Conservation (phyloP, 2,329 filamentous ascomycete genomes). For the Pseudonectria buxi region DNA sequence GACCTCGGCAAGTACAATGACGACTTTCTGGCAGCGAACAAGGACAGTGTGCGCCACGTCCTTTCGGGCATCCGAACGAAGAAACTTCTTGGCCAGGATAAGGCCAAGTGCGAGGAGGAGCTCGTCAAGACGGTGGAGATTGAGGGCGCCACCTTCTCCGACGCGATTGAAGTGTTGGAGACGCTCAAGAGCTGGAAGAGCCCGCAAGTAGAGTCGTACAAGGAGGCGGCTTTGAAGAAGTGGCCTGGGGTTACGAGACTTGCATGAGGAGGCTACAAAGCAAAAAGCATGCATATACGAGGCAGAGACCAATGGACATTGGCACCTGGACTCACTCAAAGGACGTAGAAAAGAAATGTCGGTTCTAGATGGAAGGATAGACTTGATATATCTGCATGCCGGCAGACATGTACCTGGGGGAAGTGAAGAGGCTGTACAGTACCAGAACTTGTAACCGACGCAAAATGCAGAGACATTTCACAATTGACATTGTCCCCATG, state of each 20-base stretch:
- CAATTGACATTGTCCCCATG: too few relatives aligned
- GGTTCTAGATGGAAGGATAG: too few relatives aligned
- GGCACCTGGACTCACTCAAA: neutral
- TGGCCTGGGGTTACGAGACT: conserved; percentile 46
- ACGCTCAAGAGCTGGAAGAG: conserved; percentile 45
- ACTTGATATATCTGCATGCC: too few relatives aligned
- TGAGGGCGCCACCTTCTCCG: conserved; percentile 43
- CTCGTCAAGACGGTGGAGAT: conserved; percentile 53
- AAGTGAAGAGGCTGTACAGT: too few relatives aligned
- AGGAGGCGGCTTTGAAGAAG: conserved; percentile 40
- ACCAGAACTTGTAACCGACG: too few relatives aligned
- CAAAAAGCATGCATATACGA: neutral
- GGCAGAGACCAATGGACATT: neutral
- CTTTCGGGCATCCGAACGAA: conserved; percentile 57
- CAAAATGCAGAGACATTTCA: too few relatives aligned
- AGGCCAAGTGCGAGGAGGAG: conserved; percentile 52
- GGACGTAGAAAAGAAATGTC: too few relatives aligned
- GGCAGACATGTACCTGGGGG: too few relatives aligned
- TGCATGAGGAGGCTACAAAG: conserved; percentile 18
- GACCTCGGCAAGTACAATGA: conserved; percentile 60
- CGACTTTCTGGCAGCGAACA: conserved; percentile 56
- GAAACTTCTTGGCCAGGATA: conserved; percentile 51
- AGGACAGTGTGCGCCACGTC: conserved; percentile 53
- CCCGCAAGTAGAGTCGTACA: conserved; percentile 40
- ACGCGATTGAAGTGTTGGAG: conserved; percentile 43